Evolutionary conservation across 2,329 filamentous ascomycete genomes (phyloP).

Genomic region (Nakataea oryzae): DNA sequence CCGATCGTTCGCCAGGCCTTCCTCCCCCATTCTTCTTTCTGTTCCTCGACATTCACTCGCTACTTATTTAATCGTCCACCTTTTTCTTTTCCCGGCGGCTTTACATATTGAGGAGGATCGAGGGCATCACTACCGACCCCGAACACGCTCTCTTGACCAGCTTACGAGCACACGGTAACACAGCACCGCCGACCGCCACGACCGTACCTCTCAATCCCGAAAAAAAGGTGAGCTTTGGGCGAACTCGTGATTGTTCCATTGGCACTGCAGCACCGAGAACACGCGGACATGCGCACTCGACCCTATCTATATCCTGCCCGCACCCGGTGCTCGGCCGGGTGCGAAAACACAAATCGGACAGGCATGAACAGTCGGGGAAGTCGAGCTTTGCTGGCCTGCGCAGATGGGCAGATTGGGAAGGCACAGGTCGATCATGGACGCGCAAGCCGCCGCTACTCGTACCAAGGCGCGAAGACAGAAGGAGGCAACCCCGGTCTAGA

Average conservation of each 20-base stretch:
- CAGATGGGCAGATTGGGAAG: neutral
- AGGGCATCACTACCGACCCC: neutral
- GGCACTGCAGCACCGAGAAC: neutral
- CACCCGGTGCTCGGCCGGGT: neutral
- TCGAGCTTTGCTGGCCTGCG: too few relatives aligned
- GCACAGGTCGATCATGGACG: neutral
- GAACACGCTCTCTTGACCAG: neutral
- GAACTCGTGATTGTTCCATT: neutral
- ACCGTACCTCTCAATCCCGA: neutral
- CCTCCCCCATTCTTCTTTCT: slow-evolving; percentile 2
- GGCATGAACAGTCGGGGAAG: neutral
- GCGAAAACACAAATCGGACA: neutral
- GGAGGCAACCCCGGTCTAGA: neutral
- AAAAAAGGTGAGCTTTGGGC: neutral
- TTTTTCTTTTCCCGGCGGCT: neutral
- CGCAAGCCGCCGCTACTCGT: neutral
- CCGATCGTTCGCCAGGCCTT: slow-evolving; percentile 3
- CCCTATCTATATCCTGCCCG: too few relatives aligned
- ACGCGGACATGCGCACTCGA: too few relatives aligned
- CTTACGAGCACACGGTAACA: neutral
- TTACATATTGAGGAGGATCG: neutral
- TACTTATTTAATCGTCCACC: slow-evolving; percentile 3
- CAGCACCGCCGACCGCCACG: neutral
- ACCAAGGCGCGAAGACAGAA: neutral
- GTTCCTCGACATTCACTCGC: slow-evolving; percentile 3